Evolutionary conservation across 2,329 filamentous ascomycete genomes (phyloP).

Genomic region (Parafenestella ontariensis): DNA sequence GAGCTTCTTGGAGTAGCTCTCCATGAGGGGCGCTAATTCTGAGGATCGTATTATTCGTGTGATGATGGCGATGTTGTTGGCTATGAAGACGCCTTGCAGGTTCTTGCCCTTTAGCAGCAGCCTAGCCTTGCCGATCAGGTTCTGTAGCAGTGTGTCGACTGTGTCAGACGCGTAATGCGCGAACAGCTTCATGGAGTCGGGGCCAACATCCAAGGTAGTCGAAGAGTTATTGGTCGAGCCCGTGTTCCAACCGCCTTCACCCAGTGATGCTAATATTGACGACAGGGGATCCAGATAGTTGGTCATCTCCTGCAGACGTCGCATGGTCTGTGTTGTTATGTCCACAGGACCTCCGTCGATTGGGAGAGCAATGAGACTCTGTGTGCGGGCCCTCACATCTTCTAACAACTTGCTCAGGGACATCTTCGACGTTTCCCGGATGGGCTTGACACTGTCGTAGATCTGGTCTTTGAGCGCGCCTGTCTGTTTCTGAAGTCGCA

Average conservation of each 20-base stretch:
- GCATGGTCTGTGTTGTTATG: slow-evolving; percentile 84
- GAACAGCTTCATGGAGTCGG: slow-evolving; percentile 87
- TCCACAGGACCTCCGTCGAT: slow-evolving; percentile 79
- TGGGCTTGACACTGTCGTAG: slow-evolving; percentile 83
- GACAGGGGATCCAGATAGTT: slow-evolving; percentile 85
- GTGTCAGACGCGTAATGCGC: slow-evolving; percentile 90
- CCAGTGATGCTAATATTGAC: slow-evolving; percentile 88
- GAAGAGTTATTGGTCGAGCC: slow-evolving; percentile 62
- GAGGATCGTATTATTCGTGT: slow-evolving; percentile 85
- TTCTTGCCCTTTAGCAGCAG: slow-evolving; percentile 75
- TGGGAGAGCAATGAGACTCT: slow-evolving; percentile 71
- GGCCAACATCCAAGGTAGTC: slow-evolving; percentile 81
- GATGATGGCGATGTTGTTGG: slow-evolving; percentile 84
- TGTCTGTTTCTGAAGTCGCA: slow-evolving; percentile 79
- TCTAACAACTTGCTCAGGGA: slow-evolving; percentile 85
- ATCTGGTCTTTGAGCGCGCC: slow-evolving; percentile 85
- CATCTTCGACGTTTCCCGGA: slow-evolving; percentile 88
- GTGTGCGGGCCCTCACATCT: slow-evolving; percentile 76
- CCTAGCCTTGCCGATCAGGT: slow-evolving; percentile 77
- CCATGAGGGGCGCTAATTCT: slow-evolving; percentile 75
- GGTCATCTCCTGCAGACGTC: slow-evolving; percentile 83
- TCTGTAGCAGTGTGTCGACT: slow-evolving; percentile 78
- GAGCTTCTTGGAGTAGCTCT: slow-evolving; percentile 68
- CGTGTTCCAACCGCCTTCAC: slow-evolving; percentile 83
- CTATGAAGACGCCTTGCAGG: slow-evolving; percentile 84